Evolutionary conservation across 805 yeast genomes (phyloP).

Genomic region (Myxozyma geophila): DNA sequence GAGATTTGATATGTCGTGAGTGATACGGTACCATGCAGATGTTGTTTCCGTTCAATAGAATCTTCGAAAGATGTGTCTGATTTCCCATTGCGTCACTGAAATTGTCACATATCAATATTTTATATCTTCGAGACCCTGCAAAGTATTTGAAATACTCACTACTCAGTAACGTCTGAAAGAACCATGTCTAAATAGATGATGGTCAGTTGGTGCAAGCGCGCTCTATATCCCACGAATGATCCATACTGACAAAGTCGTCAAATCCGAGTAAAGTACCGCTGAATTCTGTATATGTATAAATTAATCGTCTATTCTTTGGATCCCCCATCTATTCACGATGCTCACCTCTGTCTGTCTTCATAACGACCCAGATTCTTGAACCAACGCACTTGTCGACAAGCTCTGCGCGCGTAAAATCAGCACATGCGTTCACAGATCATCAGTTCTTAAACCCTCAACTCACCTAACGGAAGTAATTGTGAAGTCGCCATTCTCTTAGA

Average conservation of each 20-base stretch:
- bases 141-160: constrained; percentile 37
- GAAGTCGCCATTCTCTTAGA: constrained; percentile 29
- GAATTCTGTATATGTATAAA: constrained; percentile 60
- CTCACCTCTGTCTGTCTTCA: constrained; percentile 53
- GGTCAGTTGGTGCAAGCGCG: not conserved
- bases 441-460: not conserved
- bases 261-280: constrained; percentile 89
- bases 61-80: constrained; percentile 50
- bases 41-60: constrained; percentile 49
- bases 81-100: constrained; percentile 50
- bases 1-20: not conserved
- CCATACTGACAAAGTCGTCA: constrained; percentile 83
- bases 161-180: constrained; percentile 76
- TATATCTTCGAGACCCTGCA: constrained; percentile 6
- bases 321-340: constrained; percentile 11
- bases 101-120: not conserved
- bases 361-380: constrained; percentile 71
- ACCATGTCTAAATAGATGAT: constrained; percentile 59
- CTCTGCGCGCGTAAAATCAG: constrained; percentile 62
- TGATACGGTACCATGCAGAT: constrained; percentile 46
- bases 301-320: not conserved
- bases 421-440: not conserved
- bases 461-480: constrained; percentile 37
- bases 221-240: not conserved
- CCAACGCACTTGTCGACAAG: constrained; percentile 88